Evolutionary conservation across 2,329 filamentous ascomycete species (phyloP).

Genomic region (Pezicula rhizophila): DNA sequence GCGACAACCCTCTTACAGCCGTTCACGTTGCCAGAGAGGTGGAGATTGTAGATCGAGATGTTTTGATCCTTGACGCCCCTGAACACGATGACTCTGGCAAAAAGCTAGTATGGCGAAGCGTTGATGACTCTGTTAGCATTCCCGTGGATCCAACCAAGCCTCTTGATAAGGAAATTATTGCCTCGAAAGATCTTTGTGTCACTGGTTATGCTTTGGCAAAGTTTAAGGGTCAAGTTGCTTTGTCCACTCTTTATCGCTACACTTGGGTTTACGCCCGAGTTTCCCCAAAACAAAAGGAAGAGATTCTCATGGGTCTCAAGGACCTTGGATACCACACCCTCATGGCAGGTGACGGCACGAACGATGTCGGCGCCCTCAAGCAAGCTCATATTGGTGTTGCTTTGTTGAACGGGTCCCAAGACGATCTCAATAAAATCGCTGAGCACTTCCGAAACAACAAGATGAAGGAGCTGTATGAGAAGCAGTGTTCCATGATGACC

Average conservation of each 20-base stretch:
- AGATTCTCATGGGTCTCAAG: constrained; percentile 93
- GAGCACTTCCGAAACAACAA: constrained; percentile 91
- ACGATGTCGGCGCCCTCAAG: constrained; percentile 95
- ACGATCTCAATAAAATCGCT: constrained; percentile 85
- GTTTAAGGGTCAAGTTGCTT: constrained; percentile 74
- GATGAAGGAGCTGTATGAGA: constrained; percentile 99
- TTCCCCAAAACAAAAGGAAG: constrained; percentile 97
- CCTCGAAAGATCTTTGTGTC: constrained; percentile 85
- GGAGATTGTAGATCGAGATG: constrained; percentile 94
- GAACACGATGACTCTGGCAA: constrained; percentile 79
- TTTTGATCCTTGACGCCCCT: constrained; percentile 89
- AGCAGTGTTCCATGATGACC: constrained; percentile 86
- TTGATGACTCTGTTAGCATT: constrained; percentile 84
- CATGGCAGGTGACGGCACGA: constrained; percentile 98
- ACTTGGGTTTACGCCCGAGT: constrained; percentile 98
- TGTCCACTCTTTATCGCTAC: constrained; percentile 73
- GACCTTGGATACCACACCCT: constrained; percentile 96
- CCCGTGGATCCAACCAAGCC: constrained; percentile 77
- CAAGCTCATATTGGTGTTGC: constrained; percentile 97
- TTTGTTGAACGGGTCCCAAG: constrained; percentile 86
- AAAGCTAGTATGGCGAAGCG: constrained; percentile 86
- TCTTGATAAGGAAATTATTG: constrained; percentile 74
- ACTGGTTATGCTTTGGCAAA: constrained; percentile 91
- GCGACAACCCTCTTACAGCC: constrained; percentile 93
- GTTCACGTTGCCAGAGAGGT: constrained; percentile 93